Conservation (phyloP, 148 eudicot genomes). For the Polygonum aviculare region DNA sequence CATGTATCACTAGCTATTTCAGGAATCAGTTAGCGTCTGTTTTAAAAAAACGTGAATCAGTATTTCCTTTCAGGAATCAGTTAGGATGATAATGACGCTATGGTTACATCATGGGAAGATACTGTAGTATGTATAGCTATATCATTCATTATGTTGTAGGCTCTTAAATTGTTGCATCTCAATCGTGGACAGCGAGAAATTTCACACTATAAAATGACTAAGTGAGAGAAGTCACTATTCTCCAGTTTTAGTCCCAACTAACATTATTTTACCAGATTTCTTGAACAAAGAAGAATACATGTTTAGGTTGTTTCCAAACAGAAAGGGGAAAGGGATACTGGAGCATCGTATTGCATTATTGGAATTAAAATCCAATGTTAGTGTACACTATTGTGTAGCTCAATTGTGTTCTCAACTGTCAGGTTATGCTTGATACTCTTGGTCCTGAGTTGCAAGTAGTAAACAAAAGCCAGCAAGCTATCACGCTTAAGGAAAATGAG, state of each 20-base stretch:
- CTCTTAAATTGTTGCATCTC: background rate
- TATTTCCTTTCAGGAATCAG: background rate
- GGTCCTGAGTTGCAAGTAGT: slow-evolving; percentile 84
- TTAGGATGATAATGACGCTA: background rate
- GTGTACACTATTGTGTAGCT: background rate
- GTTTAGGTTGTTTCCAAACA: background rate
- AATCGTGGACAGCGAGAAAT: background rate
- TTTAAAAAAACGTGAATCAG: too few relatives aligned
- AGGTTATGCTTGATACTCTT: slow-evolving; percentile 87
- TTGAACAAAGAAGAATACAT: background rate
- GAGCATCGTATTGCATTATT: background rate
- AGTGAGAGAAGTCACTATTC: background rate
- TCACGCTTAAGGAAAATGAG: slow-evolving; percentile 48
- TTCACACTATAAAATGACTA: background rate
- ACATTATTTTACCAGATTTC: background rate
- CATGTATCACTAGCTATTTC: background rate
- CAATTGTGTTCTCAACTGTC: slow-evolving; percentile 12
- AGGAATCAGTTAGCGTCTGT: background rate
- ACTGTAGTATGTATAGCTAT: background rate
- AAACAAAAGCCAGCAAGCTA: slow-evolving; percentile 43
- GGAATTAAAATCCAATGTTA: background rate
- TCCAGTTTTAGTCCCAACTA: background rate
- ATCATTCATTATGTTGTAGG: background rate
- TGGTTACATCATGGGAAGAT: background rate
- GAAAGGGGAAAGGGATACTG: background rate